Conservation (phyloP, 2,329 filamentous ascomycete genomes). For the Colletotrichum higginsianum region DNA sequence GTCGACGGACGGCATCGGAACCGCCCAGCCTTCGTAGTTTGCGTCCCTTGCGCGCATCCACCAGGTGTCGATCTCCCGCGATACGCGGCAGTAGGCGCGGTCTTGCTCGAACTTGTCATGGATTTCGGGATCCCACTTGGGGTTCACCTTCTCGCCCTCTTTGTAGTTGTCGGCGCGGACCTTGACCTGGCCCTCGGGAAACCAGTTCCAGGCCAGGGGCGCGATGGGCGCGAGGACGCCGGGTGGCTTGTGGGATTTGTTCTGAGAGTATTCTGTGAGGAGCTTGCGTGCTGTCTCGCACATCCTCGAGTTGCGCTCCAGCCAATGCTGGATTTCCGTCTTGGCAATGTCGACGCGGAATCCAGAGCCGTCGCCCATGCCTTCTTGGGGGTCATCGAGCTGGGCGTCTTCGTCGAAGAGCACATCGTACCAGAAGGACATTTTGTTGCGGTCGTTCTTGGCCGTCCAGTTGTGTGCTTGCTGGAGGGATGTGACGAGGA, state of each 20-base stretch:
- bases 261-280: constrained; percentile 68
- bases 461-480: constrained; percentile 80
- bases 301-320: constrained; percentile 72
- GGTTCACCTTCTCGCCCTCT: constrained; percentile 59
- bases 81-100: constrained; percentile 71
- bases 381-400: constrained; percentile 65
- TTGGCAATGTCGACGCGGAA: constrained; percentile 72
- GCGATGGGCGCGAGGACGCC: constrained; percentile 66
- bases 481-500: constrained; percentile 76
- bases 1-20: constrained; percentile 73
- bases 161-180: constrained; percentile 53
- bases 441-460: constrained; percentile 79
- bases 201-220: constrained; percentile 70
- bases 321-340: constrained; percentile 73
- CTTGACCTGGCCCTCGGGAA: constrained; percentile 57
- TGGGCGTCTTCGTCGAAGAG: constrained; percentile 72
- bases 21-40: constrained; percentile 72
- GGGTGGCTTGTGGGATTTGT: constrained; percentile 63
- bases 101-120: constrained; percentile 73
- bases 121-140: constrained; percentile 67
- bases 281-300: constrained; percentile 69
- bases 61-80: constrained; percentile 76
- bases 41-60: constrained; percentile 74
- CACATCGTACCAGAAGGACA: constrained; percentile 78
- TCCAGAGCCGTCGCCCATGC: constrained; percentile 65